Percentiles rank a stretch among this genome's conserved stretches.
phyloP scores from a whole-genome alignment of 805 yeast genomes.

The Zygoascus flipseniorum region DNA sequence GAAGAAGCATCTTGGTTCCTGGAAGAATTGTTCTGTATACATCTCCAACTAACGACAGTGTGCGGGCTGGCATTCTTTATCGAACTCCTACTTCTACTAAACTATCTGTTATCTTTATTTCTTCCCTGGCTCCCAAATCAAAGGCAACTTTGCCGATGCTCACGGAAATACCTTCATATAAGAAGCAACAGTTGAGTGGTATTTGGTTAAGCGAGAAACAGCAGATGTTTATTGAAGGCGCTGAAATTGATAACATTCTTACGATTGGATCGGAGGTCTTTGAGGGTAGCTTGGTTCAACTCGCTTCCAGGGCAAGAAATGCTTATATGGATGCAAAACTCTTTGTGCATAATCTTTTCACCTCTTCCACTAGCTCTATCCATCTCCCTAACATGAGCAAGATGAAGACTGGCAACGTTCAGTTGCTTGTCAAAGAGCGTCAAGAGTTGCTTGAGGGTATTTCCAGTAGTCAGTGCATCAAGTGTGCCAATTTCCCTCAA shows the following conservation, averaged over 20 bases:
- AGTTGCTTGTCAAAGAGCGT: conserved; percentile 34
- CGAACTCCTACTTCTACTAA: not conserved
- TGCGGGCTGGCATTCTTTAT: not conserved
- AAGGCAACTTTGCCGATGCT: not conserved
- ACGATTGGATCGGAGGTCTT: not conserved
- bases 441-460: conserved; percentile 28
- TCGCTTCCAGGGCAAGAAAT: not conserved
- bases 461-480: conserved; percentile 22
- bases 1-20: conserved; percentile 35
- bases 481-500: conserved; percentile 35
- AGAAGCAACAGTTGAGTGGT: not conserved
- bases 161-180: not conserved
- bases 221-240: not conserved
- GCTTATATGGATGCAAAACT: not conserved
- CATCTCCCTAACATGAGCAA: conserved; percentile 13
- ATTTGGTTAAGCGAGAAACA: not conserved
- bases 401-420: conserved; percentile 29
- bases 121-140: not conserved
- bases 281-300: not conserved
- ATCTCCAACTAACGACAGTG: not conserved
- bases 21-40: conserved; percentile 44
- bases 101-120: not conserved
- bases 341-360: not conserved
- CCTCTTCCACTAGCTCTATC: not conserved
- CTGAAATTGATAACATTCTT: not conserved